Conservation (phyloP, 331 rosid species). For the Spiraea crenata region DNA sequence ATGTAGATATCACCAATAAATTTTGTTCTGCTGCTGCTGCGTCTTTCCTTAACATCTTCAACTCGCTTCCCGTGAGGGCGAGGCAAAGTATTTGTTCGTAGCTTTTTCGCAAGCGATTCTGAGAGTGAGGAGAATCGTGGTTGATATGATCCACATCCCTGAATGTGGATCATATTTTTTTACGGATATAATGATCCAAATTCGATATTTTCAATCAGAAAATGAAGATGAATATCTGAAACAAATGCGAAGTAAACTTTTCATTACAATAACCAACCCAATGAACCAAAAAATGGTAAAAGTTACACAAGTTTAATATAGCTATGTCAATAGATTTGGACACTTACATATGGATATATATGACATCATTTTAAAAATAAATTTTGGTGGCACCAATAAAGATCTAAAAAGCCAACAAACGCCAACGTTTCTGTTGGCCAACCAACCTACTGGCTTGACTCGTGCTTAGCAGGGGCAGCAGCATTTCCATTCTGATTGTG, state of each 20-base stretch:
- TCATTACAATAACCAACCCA: slow-evolving; percentile 14
- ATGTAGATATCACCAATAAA: neutral
- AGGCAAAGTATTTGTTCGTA: too few species aligned
- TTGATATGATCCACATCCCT: too few species aligned
- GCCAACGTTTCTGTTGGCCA: slow-evolving; percentile 21
- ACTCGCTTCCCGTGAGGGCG: neutral
- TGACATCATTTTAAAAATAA: slow-evolving; percentile 21
- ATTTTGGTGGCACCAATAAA: neutral
- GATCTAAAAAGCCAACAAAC: slow-evolving; percentile 12
- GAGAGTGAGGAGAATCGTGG: too few species aligned
- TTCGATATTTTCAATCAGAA: too few species aligned
- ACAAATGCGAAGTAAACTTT: neutral
- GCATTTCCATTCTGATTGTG: slow-evolving; percentile 45
- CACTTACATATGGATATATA: slow-evolving; percentile 19
- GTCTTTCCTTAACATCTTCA: neutral
- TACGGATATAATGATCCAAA: too few species aligned
- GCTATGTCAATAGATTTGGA: slow-evolving; percentile 14
- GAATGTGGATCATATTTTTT: too few species aligned
- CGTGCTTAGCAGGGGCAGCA: slow-evolving; percentile 35
- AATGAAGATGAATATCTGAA: too few species aligned
- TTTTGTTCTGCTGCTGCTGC: neutral
- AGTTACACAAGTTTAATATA: slow-evolving; percentile 21
- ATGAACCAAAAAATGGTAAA: slow-evolving; percentile 26
- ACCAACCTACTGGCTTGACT: slow-evolving; percentile 9
- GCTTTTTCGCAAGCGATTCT: too few species aligned